A percentile compares a stretch with the other conserved stretches of the same genome.
phyloP scores from a whole-genome alignment of 352 stramenopile genomes.

The Phytophthora rubi region DNA sequence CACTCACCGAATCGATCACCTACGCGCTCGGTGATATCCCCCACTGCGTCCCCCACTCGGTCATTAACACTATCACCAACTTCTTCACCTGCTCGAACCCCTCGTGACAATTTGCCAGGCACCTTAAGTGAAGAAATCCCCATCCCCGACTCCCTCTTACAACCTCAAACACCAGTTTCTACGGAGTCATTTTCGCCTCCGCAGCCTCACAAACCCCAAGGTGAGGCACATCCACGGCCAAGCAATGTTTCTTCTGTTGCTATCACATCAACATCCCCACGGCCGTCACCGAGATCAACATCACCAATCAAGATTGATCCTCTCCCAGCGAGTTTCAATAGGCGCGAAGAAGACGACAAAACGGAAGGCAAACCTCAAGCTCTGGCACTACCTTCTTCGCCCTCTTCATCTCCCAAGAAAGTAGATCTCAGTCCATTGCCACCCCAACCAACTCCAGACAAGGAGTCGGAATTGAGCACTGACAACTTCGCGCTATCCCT shows the following conservation, averaged over 20 bases:
- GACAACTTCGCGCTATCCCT: constrained; percentile 23
- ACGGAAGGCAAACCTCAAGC: constrained; percentile 30
- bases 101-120: constrained; percentile 22
- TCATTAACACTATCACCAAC: constrained; percentile 13
- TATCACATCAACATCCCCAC: constrained; percentile 22
- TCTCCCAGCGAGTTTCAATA: constrained; percentile 20
- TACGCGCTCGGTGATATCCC: constrained; percentile 8
- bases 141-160: constrained; percentile 1
- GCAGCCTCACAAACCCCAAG: constrained; percentile 33
- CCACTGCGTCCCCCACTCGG: constrained; percentile 18
- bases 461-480: constrained; percentile 27
- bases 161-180: constrained; percentile 4
- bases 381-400: neutral
- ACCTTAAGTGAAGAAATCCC: constrained; percentile 21
- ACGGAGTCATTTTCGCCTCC: neutral
- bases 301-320: constrained; percentile 51
- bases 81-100: constrained; percentile 23
- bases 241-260: constrained; percentile 5
- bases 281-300: constrained; percentile 19
- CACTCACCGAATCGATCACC: constrained; percentile 5
- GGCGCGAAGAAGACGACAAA: constrained; percentile 32
- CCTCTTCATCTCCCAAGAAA: constrained; percentile 29
- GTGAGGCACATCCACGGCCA: constrained; percentile 17
- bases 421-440: constrained; percentile 25
- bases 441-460: constrained; percentile 21